Evolutionary conservation across 1,284 basidiomycete species (phyloP).

Genomic region (Cystobasidium pallidum): DNA sequence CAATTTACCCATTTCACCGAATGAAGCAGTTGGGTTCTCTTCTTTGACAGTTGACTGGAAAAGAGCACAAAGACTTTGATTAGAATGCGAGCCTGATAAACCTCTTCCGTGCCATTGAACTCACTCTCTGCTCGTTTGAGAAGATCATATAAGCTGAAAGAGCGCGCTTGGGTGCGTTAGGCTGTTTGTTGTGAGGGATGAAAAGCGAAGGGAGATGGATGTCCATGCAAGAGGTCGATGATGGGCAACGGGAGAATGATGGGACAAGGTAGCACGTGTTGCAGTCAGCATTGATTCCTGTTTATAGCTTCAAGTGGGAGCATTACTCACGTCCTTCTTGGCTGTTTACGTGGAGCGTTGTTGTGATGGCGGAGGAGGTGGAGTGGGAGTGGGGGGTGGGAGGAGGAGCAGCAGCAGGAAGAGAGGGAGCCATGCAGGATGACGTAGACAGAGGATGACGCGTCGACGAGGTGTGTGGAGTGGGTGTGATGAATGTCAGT

Average conservation of each 20-base stretch:
- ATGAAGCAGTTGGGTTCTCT: constrained; percentile 91
- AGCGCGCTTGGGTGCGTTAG: constrained; percentile 82
- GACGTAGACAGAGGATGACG: neutral
- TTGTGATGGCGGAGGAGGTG: neutral
- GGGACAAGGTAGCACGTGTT: neutral
- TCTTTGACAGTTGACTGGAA: constrained; percentile 70
- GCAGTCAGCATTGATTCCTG: constrained; percentile 2
- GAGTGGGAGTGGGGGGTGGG: neutral
- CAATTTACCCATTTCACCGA: constrained; percentile 85
- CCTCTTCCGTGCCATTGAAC: neutral
- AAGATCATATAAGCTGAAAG: constrained; percentile 99
- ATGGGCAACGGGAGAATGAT: neutral
- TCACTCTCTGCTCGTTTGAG: constrained; percentile 88
- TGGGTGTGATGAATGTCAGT: constrained; percentile 8
- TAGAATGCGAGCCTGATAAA: neutral
- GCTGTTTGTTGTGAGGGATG: constrained; percentile 56
- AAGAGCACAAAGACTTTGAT: neutral
- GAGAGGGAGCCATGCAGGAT: neutral
- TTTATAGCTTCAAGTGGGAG: too few species aligned
- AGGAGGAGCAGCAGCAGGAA: neutral
- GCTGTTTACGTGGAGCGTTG: constrained; percentile 17
- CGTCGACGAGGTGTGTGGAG: neutral
- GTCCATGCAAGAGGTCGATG: too few species aligned
- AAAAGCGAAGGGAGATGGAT: neutral
- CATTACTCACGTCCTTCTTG: constrained; percentile 43